Base-by-base conservation (phyloP, 352 stramenopile genomes). In the Globisporangium recalcitrans region DNA sequence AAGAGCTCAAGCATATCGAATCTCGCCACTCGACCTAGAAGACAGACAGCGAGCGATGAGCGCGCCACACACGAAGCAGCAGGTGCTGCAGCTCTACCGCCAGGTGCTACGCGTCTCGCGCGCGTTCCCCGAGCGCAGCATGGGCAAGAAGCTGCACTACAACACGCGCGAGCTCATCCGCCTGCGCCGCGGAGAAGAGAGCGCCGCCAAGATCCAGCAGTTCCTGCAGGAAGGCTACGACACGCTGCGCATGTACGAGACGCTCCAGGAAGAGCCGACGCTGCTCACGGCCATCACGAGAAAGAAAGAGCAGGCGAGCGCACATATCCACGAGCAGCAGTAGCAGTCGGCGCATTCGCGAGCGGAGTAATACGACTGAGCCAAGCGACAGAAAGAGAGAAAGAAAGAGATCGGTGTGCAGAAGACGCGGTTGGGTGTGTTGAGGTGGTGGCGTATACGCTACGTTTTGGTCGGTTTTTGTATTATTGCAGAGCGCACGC, bases 111-210 rank as follows among this genome's bases (percentile, higher is more conserved):
- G 72, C 69, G 71, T 81, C 49, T 71, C 78, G 46, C 79, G 63
- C 32, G 58, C 32, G 47, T 88, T 91, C 51, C 80, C 82, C 2
- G 77, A 87, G 52, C 75, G 67, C 64, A 80, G 69, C 47, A 78
- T 93, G 52, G 80, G 61, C 55, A 73, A 72, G 57, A 91, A 93
- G 74, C 79, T 93, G 38, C 67, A 73, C 46, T 92, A 77, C 63
- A 94, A 94, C 60, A 82, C 81, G 64, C 71, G 75, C 27, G 85
- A 92, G 65, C 63, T 91, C 51, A 75, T 90, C 54, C 73, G 70
- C 11, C 66, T 94, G 59, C 78, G 82, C 52, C 75, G 74, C 40
- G 60, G 70, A 47, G 82, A 94, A 64, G 53, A 47, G 27, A 80
- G 75, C 63, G 57, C 65, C 8, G 48, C 47, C 29, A 74, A 67